Evolutionary conservation across 805 yeast species (phyloP), one percentile per base, ranked within the genome.

Genomic region (Candida broadrunensis): DNA sequence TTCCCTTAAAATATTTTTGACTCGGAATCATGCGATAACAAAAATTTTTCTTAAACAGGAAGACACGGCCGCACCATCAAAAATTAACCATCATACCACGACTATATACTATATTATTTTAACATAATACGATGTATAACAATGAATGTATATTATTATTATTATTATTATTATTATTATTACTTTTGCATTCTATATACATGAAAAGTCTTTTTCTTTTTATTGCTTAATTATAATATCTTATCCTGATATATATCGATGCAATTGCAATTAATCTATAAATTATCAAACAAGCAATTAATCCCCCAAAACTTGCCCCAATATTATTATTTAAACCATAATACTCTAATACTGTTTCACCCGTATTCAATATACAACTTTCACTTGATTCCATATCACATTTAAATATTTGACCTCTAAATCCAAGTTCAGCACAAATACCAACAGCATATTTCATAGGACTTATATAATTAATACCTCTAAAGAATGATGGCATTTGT

Each of bases 371-470:
- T 5, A 52, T 34, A 41, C 70, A 64, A 7, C 39, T 24, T 11
- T 37, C 39, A 2, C 16, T 46, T 13, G 36, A 38, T 8, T 14
- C 23, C 9, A 6, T 9, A n/a, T 39, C 41, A 59, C 95, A 86
- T 0, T 69, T 56, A 33, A 85, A 75, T 2, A 52, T 54, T 45
- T 79, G 73, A 24, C 70, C 74, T 30, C 52, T 33, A 44, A 87
- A 81, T 2, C 80, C 84, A 43, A 80, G 52, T 47, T 83, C 77
- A n/a, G 81, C 75, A 35, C 80, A 56, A 1, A 78, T 64, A 49
- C 80, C 75, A 9, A 83, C 83, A 2, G 81, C 82, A 54, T 85
- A 88, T 52, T 83, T 84, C 48, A 85, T 58, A 3, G 96, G 96
- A 38, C 83, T 83, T n/a, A 85, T 50, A 61, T 80, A 88, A 59